A percentile compares a stretch with the other conserved stretches of the same genome.
Evolutionary conservation across 495 filamentous ascomycete genomes (phyloP).

Genomic region (Niebla homalea): DNA sequence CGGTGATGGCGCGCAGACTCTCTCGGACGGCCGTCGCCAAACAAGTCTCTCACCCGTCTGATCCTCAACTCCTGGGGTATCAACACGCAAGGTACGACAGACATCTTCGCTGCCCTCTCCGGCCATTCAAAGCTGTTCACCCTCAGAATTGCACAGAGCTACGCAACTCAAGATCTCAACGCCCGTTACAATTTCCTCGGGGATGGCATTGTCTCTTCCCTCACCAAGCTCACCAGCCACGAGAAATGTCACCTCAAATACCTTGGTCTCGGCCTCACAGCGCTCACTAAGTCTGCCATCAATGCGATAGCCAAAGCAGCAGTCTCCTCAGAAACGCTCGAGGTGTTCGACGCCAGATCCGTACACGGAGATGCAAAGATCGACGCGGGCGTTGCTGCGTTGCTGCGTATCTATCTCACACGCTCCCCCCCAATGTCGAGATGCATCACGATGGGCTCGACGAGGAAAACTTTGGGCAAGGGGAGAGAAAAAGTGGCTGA

Average conservation of each 20-base stretch:
- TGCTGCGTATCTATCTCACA: too few relatives aligned
- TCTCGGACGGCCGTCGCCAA: neutral
- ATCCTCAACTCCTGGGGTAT: conserved; percentile 20
- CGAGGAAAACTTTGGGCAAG: conserved; percentile 11
- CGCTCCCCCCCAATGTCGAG: too few relatives aligned
- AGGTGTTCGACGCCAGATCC: conserved; percentile 5
- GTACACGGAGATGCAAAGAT: conserved; percentile 14
- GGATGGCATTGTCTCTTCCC: conserved; percentile 5
- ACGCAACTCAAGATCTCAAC: conserved; percentile 23
- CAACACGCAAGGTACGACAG: conserved; percentile 12
- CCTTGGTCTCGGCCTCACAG: conserved; percentile 17
- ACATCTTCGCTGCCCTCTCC: conserved; percentile 15
- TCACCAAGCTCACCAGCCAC: conserved; percentile 12
- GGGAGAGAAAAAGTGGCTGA: conserved; percentile 21
- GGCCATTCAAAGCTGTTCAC: conserved; percentile 12
- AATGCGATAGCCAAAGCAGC: conserved; percentile 1
- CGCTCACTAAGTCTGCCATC: conserved; percentile 8
- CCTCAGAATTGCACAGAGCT: conserved; percentile 23
- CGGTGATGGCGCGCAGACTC: neutral
- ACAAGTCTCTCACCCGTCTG: conserved; percentile 13
- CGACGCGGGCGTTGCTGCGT: too few relatives aligned
- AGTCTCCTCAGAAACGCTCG: neutral
- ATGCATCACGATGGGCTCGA: neutral
- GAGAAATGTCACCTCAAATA: conserved; percentile 7
- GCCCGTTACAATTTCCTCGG: conserved; percentile 23